phyloP scores from a whole-genome alignment of 371 early-diverging fungal genomes.

The Mycotypha africana region DNA sequence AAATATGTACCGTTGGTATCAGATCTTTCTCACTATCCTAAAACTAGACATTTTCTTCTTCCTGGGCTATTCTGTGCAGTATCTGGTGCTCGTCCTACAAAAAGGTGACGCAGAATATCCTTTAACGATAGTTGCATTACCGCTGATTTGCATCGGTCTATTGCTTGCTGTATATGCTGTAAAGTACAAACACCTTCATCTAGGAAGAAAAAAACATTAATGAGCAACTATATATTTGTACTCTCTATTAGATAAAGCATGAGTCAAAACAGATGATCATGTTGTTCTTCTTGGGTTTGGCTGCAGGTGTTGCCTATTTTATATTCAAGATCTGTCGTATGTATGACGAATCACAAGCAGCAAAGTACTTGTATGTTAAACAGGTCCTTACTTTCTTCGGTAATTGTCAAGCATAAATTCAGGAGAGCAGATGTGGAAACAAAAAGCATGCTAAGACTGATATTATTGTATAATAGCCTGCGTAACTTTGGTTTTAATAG shows the following conservation, averaged over 20 bases:
- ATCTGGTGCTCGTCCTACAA: slow-evolving; percentile 70
- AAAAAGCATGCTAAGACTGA: not conserved
- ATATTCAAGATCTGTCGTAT: slow-evolving; percentile 81
- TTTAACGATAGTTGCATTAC: slow-evolving; percentile 80
- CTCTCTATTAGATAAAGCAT: slow-evolving; percentile 45
- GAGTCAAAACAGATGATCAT: slow-evolving; percentile 51
- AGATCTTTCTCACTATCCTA: not conserved
- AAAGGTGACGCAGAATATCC: slow-evolving; percentile 72
- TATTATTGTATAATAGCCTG: slow-evolving; percentile 32
- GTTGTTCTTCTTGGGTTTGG: slow-evolving; percentile 65
- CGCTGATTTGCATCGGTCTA: slow-evolving; percentile 66
- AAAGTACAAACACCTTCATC: too few relatives aligned
- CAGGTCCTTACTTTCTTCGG: slow-evolving; percentile 87
- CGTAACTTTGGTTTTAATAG: slow-evolving; percentile 57
- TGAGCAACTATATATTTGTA: not conserved
- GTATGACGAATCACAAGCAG: slow-evolving; percentile 51
- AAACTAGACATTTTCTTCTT: not conserved
- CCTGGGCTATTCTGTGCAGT: not conserved
- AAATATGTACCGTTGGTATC: not conserved
- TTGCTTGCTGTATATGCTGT: slow-evolving; percentile 79
- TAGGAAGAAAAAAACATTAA: too few relatives aligned
- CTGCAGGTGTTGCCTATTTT: slow-evolving; percentile 78
- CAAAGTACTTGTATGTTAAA: slow-evolving; percentile 57
- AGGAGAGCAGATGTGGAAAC: not conserved
- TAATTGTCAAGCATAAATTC: slow-evolving; percentile 33